Evolutionary conservation across 495 filamentous ascomycete species (phyloP), one percentile per base, ranked within the genome.

Genomic region (Hypoxylon subgilvum): DNA sequence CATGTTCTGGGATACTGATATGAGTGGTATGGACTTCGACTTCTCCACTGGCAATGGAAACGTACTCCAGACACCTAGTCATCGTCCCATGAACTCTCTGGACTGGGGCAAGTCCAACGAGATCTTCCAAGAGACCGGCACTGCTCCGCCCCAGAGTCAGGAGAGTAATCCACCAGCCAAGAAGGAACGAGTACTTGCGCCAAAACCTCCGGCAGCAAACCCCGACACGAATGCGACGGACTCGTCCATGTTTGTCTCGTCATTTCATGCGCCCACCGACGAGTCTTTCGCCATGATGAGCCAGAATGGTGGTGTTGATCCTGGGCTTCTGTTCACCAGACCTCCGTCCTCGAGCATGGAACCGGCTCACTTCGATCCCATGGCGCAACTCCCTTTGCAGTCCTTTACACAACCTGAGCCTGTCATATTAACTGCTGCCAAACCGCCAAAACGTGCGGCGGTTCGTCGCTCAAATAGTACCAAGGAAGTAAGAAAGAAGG

Each of bases 1-100:
- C 46, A 69, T 86, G 19, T 91, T 92, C 67, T 94, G 89, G 89
- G 90, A 92, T 54, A 76, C 87, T 10, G 73, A 69, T 53, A 76
- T 80, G 66, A 72, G 68, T 45, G 76, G 70, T 8, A 84, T 86
- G 80, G 81, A 79, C 45, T 72, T 87, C 8, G 82, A 85, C 56
- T 84, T 83, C 46, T 68, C 69, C 48, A 67, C 64, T 56, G 63
- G 64, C 27, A 57, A 66, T 50, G 59, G 63, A 30, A 58, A 69
- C 38, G 57, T 74, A 31, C 76, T 76, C 53, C 73, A 72, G 40
- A 60, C 65, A 45, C 57, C 69, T 8, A 52, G 70, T 31, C 74
- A 76, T 28, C 69, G 71, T 21, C 66, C 65, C n/a, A 65, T 77
- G 57, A 72, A 55, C 18, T 73, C 78, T n/a, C 62, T 77, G 27